phyloP scores from a whole-genome alignment of 176 grass and related monocot species.

The Lolium multiflorum region DNA sequence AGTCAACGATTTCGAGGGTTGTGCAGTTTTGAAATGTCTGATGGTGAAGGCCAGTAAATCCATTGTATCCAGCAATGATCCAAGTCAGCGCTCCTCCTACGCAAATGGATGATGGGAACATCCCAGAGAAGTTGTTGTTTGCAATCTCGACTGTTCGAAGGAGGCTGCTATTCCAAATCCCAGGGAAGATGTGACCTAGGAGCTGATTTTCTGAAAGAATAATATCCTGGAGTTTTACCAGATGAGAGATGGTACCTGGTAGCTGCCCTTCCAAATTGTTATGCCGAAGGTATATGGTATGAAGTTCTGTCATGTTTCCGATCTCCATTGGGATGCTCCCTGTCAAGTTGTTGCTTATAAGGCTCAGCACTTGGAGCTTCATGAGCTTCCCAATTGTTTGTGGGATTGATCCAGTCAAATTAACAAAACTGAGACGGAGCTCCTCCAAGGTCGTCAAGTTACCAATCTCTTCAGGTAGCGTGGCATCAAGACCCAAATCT shows the following conservation, averaged over 20 bases:
- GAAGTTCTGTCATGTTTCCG: neutral
- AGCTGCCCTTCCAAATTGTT: neutral
- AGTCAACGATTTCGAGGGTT: no score
- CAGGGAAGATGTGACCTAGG: neutral
- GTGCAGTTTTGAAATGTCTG: no score
- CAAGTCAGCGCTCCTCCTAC: no score
- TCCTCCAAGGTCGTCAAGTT: neutral
- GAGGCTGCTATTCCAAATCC: neutral
- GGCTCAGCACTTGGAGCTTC: neutral
- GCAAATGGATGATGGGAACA: no score
- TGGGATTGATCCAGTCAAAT: neutral
- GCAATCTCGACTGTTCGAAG: neutral
- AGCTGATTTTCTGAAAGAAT: neutral
- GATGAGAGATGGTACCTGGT: neutral
- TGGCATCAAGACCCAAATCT: neutral
- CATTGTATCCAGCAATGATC: no score
- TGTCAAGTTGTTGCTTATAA: neutral
- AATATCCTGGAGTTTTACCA: neutral
- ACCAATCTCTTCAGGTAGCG: neutral
- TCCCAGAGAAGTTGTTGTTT: no score
- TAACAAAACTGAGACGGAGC: accelerated
- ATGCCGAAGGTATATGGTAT: neutral
- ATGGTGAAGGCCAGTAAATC: no score
- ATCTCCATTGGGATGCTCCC: neutral
- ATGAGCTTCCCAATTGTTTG: neutral